phyloP scores from a whole-genome alignment of 225 moss, liverwort and hornwort genomes.

The Neckera pumila region DNA sequence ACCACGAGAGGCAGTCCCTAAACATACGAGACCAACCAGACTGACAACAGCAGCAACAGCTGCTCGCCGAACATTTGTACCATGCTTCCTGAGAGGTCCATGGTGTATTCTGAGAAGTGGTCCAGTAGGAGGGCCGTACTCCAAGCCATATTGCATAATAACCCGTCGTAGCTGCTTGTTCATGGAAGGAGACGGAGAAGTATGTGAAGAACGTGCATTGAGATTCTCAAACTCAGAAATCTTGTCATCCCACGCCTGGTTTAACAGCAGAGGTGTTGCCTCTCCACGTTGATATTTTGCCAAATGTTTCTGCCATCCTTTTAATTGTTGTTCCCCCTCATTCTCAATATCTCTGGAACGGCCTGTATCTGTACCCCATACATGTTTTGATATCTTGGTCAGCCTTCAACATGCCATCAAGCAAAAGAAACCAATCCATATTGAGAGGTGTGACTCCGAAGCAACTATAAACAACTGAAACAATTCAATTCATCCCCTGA shows the following conservation, averaged over 20 bases:
- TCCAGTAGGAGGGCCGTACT: slow-evolving; percentile 62
- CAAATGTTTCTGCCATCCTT: slow-evolving; percentile 22
- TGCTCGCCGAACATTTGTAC: slow-evolving; percentile 13
- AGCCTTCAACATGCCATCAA: background rate
- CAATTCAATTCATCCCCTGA: background rate
- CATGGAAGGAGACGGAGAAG: slow-evolving; percentile 17
- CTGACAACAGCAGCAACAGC: slow-evolving; percentile 35
- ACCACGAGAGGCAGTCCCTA: slow-evolving; percentile 23
- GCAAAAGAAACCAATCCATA: background rate
- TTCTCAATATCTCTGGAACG: slow-evolving; percentile 3
- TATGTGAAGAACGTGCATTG: slow-evolving; percentile 9
- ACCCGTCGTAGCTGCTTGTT: slow-evolving; percentile 53
- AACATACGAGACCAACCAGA: slow-evolving; percentile 47
- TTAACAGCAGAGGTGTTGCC: slow-evolving; percentile 10
- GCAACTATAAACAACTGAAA: background rate
- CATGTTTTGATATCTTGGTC: background rate
- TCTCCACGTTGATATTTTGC: slow-evolving; percentile 5
- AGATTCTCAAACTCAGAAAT: background rate
- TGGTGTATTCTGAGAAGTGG: slow-evolving; percentile 67
- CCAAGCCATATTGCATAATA: slow-evolving; percentile 68
- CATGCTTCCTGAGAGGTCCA: slow-evolving; percentile 27
- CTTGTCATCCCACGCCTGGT: slow-evolving; percentile 17
- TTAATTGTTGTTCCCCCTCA: background rate
- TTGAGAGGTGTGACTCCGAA: background rate
- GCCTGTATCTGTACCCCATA: slow-evolving; percentile 6